Percentiles rank a stretch among this genome's conserved stretches.
Conservation (phyloP, 129 eudicot species). For the Sambucus nigra region DNA sequence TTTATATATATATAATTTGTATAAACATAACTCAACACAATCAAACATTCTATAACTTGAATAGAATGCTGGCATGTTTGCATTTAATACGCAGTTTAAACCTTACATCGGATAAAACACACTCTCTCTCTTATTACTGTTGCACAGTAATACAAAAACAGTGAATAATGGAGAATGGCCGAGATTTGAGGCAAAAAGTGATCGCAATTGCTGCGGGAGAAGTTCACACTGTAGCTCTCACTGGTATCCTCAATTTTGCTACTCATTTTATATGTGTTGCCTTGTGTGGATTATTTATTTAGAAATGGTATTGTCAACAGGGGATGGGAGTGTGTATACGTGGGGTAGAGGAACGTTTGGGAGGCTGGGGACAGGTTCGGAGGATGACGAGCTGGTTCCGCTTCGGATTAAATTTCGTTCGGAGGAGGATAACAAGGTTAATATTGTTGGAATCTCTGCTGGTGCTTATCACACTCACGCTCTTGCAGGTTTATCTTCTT, state of each 20-base stretch:
- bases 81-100: neutral
- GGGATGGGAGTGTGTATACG: constrained; percentile 74
- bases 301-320: constrained; percentile 19
- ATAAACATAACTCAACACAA: too few species aligned
- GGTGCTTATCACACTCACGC: constrained; percentile 94
- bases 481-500: constrained; percentile 70
- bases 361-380: constrained; percentile 74
- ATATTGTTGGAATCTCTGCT: constrained; percentile 65
- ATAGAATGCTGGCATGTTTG: too few species aligned
- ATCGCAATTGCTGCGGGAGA: constrained; percentile 67
- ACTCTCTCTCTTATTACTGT: neutral
- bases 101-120: neutral
- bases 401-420: constrained; percentile 29
- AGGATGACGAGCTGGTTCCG: constrained; percentile 53
- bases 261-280: neutral
- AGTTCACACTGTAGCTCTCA: constrained; percentile 82
- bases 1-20: too few species aligned
- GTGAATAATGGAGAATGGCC: constrained; percentile 25
- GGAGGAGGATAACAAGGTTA: constrained; percentile 16
- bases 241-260: constrained; percentile 28
- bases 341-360: constrained; percentile 99
- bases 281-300: too few species aligned
- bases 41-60: too few species aligned
- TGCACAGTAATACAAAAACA: neutral
- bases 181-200: constrained; percentile 30